A percentile compares a stretch with the other conserved stretches of the same genome.
These are phyloP conservation scores for Rutstroemia sp. DNA, from an alignment of 2,329 filamentous ascomycete genomes.

Conservation along the genomic window DNA sequence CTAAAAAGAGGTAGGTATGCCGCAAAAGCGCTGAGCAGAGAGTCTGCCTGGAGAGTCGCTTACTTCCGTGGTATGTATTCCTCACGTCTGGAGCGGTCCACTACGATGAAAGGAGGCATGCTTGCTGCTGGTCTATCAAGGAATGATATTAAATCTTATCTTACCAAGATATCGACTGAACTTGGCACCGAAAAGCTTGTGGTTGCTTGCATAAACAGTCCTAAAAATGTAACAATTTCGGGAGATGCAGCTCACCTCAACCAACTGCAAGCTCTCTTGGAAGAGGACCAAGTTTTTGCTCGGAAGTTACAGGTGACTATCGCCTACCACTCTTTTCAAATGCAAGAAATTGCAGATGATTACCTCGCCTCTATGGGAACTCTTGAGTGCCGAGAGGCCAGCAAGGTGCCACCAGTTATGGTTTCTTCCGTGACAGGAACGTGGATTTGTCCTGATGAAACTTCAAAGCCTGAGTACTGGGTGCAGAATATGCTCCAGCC, in stretches of 20 bases:
- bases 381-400: not conserved
- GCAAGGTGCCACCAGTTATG: not conserved
- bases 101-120: not conserved
- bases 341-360: not conserved
- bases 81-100: not conserved
- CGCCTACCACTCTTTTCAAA: conserved; percentile 12
- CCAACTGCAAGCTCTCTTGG: not conserved
- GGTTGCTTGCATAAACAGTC: conserved; percentile 28
- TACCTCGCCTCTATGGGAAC: not conserved
- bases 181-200: not conserved
- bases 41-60: conserved; percentile 2
- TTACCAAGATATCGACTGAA: not conserved
- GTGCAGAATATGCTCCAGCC: conserved; percentile 36
- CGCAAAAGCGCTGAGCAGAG: conserved; percentile 25
- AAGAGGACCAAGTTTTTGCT: not conserved
- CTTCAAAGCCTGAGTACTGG: conserved; percentile 35
- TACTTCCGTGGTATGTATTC: conserved; percentile 1
- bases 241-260: conserved; percentile 9
- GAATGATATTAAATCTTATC: not conserved
- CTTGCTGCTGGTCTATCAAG: not conserved
- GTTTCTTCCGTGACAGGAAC: not conserved
- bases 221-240: conserved; percentile 21
- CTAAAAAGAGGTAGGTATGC: not conserved
- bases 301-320: not conserved
- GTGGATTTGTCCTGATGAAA: not conserved